Evolutionary conservation across 2,329 filamentous ascomycete species (phyloP).

Genomic region (Paraconiothyrium brasiliense): DNA sequence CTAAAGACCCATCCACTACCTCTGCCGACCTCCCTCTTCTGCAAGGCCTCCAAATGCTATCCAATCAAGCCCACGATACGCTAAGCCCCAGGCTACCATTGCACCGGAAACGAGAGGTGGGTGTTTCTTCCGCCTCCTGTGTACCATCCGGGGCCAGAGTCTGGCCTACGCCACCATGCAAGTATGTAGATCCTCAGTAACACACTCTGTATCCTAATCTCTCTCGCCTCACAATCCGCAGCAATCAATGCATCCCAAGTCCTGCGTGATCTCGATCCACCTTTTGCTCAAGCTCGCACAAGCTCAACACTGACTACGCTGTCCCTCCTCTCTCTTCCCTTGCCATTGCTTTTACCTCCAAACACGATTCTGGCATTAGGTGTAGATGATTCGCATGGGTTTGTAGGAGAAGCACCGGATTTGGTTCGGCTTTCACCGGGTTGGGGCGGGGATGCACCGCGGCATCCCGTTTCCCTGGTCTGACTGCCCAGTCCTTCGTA

Average conservation of each 20-base stretch:
- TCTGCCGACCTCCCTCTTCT: not conserved
- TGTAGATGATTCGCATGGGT: constrained; percentile 13
- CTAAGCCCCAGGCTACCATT: constrained; percentile 2
- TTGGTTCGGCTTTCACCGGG: not conserved
- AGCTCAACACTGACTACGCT: constrained; percentile 36
- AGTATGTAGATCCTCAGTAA: not conserved
- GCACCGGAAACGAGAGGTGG: not conserved
- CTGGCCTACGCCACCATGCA: not conserved
- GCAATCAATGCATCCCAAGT: not conserved
- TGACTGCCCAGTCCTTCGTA: constrained; percentile 35
- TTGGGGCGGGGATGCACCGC: not conserved
- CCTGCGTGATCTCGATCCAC: not conserved
- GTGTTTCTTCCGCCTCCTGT: not conserved
- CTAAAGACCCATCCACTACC: not conserved
- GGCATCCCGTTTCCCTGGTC: constrained; percentile 6
- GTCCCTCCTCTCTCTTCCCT: constrained; percentile 30
- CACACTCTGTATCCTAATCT: not conserved
- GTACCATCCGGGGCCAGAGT: not conserved
- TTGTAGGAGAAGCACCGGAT: not conserved
- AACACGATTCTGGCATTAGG: constrained; percentile 26
- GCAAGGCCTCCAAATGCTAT: not conserved
- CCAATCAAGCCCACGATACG: not conserved
- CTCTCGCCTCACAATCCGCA: not conserved
- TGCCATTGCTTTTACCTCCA: constrained; percentile 1
- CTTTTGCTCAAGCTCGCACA: constrained; percentile 13